These are phyloP conservation scores for Aspergillus oerlinghausenensis DNA, from an alignment of 2,329 filamentous ascomycete genomes.

Conservation along the genomic window DNA sequence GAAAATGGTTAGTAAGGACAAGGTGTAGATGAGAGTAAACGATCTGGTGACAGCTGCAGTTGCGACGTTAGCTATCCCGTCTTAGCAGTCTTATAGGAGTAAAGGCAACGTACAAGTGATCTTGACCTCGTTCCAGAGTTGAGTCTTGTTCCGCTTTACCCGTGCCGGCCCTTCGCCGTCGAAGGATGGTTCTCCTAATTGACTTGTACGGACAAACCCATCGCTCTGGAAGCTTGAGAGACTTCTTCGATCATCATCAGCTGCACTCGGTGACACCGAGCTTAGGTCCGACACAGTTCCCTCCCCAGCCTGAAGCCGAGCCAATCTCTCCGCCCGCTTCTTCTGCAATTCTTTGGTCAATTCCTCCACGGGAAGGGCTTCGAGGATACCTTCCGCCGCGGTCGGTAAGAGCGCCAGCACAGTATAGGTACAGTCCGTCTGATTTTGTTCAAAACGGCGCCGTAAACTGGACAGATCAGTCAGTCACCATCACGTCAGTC, in stretches of 20 bases:
- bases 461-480: constrained; percentile 60
- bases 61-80: background rate
- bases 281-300: constrained; percentile 53
- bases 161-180: constrained; percentile 44
- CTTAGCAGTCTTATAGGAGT: background rate
- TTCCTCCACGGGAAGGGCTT: constrained; percentile 83
- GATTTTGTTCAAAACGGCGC: constrained; percentile 95
- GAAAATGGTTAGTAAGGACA: constrained; percentile 82
- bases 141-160: constrained; percentile 76
- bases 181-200: constrained; percentile 57
- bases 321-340: constrained; percentile 73
- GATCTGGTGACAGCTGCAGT: constrained; percentile 75
- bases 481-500: constrained; percentile 6
- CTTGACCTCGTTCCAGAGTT: constrained; percentile 96
- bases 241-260: constrained; percentile 79
- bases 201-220: constrained; percentile 77
- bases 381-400: constrained; percentile 81
- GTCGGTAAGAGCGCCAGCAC: constrained; percentile 93
- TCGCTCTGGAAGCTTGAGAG: constrained; percentile 72
- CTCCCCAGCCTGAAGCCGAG: constrained; percentile 54
- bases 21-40: constrained; percentile 86
- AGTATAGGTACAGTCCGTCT: constrained; percentile 97
- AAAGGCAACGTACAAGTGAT: constrained; percentile 68
- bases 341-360: constrained; percentile 92
- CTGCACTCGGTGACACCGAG: constrained; percentile 61